Evolutionary conservation across 176 grass and related monocot species (phyloP).

Genomic region (Chloris gayana): DNA sequence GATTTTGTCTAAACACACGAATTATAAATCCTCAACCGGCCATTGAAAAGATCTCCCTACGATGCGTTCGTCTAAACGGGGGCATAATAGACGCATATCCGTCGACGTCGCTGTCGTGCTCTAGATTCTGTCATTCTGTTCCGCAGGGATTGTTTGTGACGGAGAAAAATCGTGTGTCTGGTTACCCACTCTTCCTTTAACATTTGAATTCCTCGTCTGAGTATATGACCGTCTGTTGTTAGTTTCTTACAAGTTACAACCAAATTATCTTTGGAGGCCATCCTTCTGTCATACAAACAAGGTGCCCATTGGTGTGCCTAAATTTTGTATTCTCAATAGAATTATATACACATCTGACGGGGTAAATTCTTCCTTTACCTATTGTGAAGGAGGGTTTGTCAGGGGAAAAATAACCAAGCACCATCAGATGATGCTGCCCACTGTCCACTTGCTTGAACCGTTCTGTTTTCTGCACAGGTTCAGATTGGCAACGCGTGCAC

Average conservation of each 20-base stretch:
- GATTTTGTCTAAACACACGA: too few relatives aligned
- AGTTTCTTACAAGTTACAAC: not conserved
- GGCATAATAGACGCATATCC: not conserved
- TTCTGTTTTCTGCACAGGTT: not conserved
- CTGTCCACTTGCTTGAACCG: not conserved
- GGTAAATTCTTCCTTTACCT: too few relatives aligned
- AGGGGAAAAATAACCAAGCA: not conserved
- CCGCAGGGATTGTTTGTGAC: not conserved
- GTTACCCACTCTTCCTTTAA: not conserved
- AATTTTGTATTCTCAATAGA: too few relatives aligned
- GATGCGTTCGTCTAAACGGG: not conserved
- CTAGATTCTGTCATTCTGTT: conserved; percentile 2
- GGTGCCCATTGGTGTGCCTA: too few relatives aligned
- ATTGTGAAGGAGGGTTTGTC: not conserved
- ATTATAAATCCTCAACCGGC: not conserved
- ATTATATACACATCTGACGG: too few relatives aligned
- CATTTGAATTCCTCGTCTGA: not conserved
- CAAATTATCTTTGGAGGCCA: not conserved
- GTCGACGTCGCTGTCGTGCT: conserved; percentile 14
- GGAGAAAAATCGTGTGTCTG: not conserved
- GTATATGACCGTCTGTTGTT: not conserved
- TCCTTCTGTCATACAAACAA: not conserved
- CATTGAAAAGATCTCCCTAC: not conserved
- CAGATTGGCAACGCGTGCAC: not conserved
- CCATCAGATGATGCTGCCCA: too few relatives aligned